These are phyloP conservation scores for Mucor mucedo DNA, from an alignment of 371 early-diverging fungal genomes.

Conservation along the genomic window DNA sequence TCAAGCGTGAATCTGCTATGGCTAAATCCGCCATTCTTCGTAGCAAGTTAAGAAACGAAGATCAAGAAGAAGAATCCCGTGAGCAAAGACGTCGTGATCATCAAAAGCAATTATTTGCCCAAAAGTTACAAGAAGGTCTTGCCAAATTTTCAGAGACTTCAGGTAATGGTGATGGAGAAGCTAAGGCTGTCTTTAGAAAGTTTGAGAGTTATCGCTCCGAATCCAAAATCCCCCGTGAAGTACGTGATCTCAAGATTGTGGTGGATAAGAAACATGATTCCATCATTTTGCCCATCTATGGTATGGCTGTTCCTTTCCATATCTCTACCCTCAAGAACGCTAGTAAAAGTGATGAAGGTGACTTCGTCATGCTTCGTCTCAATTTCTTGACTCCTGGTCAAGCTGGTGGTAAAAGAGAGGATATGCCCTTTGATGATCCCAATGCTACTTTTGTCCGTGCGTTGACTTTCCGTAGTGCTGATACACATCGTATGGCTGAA, in stretches of 20 bases:
- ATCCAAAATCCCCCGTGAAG: conserved; percentile 79
- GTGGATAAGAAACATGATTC: conserved; percentile 92
- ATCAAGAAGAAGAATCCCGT: conserved; percentile 77
- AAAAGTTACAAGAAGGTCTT: conserved; percentile 80
- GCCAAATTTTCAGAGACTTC: conserved; percentile 74
- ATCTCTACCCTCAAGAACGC: conserved; percentile 96
- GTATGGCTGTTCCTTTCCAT: conserved; percentile 99
- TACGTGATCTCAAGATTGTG: conserved; percentile 77
- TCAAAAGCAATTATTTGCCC: conserved; percentile 83
- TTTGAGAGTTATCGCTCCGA: conserved; percentile 96
- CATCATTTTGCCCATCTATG: conserved; percentile 96
- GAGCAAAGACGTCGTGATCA: conserved; percentile 85
- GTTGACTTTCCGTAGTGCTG: conserved; percentile 89
- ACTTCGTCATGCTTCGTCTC: conserved; percentile 92
- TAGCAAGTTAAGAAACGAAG: conserved; percentile 88
- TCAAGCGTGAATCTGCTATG: conserved; percentile 28
- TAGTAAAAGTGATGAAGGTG: conserved; percentile 95
- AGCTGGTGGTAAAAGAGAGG: conserved; percentile 89
- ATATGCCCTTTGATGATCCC: conserved; percentile 87
- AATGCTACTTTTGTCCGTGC: conserved; percentile 91
- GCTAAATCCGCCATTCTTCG: conserved; percentile 81
- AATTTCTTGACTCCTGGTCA: conserved; percentile 97
- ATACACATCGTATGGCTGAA: conserved; percentile 83
- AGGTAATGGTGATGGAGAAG: conserved; percentile 66
- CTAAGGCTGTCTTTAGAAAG: conserved; percentile 76